Evolutionary conservation across 352 stramenopile species (phyloP), one percentile per base, ranked within the genome.

Genomic region (Elongisporangium prolatum): DNA sequence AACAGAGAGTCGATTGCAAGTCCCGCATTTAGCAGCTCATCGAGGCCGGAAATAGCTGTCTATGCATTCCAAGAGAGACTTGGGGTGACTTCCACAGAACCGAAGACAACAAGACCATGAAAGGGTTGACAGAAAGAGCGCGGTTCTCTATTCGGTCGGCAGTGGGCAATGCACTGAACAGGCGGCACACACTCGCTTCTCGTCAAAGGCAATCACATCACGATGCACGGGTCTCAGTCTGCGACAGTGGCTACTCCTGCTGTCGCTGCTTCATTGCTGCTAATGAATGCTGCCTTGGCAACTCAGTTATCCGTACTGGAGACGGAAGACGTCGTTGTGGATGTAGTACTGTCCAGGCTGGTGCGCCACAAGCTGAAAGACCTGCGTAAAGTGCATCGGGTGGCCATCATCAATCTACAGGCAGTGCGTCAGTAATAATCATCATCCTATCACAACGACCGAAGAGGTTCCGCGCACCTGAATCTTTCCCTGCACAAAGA

Each of bases 281-380:
- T n/a, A n/a, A n/a, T n/a, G n/a, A n/a, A n/a, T n/a, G n/a, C n/a
- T n/a, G n/a, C n/a, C n/a, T n/a, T n/a, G 18, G 48, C 48, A 52
- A 11, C 18, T 38, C 49, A 57, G 59, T 85, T 97, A 97, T 68
- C 92, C 96, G 77, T 98, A 98, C 75, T 98, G 98, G 61, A 99
- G 86, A 79, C 96, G 88, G 81, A 99, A 98, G 47, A 99, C 74
- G 72, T 98, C 89, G 78, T 99, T 99, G 72, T 98, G 93, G 53
- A 99, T 96, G 80, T 98, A 99, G 78, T 98, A 99, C 68, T 95
- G 75, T 52, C 90, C 92, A 8, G 88, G 91, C 53, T 84, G 86
- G 54, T 96, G 92, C 21, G 87, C 83, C 44, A 99, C 93, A 49
- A 98, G 81, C 74, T 99, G 94, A 73, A 99, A 98, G 21, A 98